Conservation (phyloP, 1,139 yeast species). For the Lodderomyces parapsilosis region DNA sequence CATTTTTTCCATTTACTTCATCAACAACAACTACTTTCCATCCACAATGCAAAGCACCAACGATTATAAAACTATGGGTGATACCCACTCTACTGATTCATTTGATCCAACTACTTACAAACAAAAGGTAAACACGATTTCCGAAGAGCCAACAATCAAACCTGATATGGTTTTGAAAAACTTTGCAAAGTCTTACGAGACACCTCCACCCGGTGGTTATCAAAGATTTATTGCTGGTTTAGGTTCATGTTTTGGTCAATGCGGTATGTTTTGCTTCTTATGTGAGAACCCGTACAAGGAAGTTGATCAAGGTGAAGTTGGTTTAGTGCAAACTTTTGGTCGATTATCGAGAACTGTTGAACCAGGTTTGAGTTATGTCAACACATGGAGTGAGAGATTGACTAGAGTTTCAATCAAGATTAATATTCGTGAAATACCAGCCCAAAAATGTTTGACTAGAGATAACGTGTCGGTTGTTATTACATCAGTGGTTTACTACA, state of each 20-base stretch:
- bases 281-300: slow-evolving; percentile 63
- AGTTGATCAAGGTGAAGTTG: slow-evolving; percentile 70
- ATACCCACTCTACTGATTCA: slow-evolving; percentile 14
- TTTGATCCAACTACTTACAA: slow-evolving; percentile 18
- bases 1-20: not conserved
- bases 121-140: slow-evolving; percentile 13
- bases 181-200: slow-evolving; percentile 38
- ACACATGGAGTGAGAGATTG: slow-evolving; percentile 62
- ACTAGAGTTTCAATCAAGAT: slow-evolving; percentile 55
- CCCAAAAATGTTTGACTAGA: slow-evolving; percentile 66
- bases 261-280: slow-evolving; percentile 61
- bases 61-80: slow-evolving; percentile 1
- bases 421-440: slow-evolving; percentile 64
- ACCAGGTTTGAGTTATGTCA: slow-evolving; percentile 67
- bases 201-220: slow-evolving; percentile 36
- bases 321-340: slow-evolving; percentile 68
- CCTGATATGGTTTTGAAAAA: slow-evolving; percentile 32
- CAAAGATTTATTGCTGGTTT: slow-evolving; percentile 40
- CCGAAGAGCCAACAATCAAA: slow-evolving; percentile 24
- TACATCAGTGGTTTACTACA: slow-evolving; percentile 68
- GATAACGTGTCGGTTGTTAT: slow-evolving; percentile 65
- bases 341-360: slow-evolving; percentile 65
- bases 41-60: slow-evolving; percentile 6
- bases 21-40: not conserved
- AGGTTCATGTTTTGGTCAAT: slow-evolving; percentile 51